Percentiles rank a stretch among this genome's conserved stretches.
Conservation (phyloP, 345 rosid species). For the Eucalyptus erythrocorys region DNA sequence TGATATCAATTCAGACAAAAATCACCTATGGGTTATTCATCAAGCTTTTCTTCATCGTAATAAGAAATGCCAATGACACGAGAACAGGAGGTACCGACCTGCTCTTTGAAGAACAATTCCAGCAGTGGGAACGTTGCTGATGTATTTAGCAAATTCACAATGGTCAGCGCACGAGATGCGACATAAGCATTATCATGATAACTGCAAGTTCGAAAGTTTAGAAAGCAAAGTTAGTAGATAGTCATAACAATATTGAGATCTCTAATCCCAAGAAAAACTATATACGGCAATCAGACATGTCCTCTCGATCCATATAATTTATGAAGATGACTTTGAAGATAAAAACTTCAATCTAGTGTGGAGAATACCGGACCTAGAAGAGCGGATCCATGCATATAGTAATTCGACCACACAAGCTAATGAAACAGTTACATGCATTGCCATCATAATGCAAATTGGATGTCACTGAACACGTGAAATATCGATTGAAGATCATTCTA, state of each 20-base stretch:
- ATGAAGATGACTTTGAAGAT: background rate
- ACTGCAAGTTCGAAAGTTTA: conserved; percentile 12
- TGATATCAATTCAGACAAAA: background rate
- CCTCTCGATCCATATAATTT: background rate
- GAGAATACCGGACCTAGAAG: background rate
- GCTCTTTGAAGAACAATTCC: conserved; percentile 64
- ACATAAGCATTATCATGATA: conserved; percentile 82
- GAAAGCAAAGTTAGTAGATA: background rate
- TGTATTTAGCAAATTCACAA: conserved; percentile 35
- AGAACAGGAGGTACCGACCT: conserved; percentile 26
- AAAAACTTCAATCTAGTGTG: background rate
- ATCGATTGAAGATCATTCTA: background rate
- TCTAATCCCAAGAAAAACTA: background rate
- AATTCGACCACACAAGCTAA: background rate
- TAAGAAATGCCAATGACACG: background rate
- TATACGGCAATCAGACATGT: background rate
- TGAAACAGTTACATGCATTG: background rate
- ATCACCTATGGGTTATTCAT: background rate
- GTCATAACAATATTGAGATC: background rate
- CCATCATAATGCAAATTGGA: background rate
- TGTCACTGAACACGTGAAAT: background rate
- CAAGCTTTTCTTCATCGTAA: background rate
- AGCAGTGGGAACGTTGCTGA: conserved; percentile 51
- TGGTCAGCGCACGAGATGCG: conserved; percentile 69
- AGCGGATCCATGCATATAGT: background rate